Conservation (phyloP, 2,329 filamentous ascomycete genomes). For the Stagonosporopsis rhizophila region DNA sequence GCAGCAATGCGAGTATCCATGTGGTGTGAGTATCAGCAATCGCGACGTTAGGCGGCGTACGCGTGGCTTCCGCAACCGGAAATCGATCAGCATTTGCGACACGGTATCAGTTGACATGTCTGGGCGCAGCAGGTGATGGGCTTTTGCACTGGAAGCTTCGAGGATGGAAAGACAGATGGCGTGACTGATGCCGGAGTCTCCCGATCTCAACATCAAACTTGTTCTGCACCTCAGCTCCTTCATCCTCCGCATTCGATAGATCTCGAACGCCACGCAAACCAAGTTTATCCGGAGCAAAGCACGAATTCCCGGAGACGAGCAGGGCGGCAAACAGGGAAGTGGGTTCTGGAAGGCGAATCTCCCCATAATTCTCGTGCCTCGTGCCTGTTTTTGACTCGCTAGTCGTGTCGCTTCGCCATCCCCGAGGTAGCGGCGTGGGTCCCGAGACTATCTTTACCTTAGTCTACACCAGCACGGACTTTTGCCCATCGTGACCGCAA, state of each 20-base stretch:
- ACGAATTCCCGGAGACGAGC: constrained; percentile 17
- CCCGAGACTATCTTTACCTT: constrained; percentile 21
- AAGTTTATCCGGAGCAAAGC: constrained; percentile 19
- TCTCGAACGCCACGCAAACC: constrained; percentile 17
- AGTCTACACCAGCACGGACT: constrained; percentile 21
- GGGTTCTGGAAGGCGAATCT: constrained; percentile 23
- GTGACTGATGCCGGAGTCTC: constrained; percentile 19
- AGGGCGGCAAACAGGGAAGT: constrained; percentile 19
- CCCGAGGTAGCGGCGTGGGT: constrained; percentile 20
- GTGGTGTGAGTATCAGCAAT: constrained; percentile 19
- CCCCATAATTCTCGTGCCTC: constrained; percentile 21
- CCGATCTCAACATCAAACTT: constrained; percentile 22
- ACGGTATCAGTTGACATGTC: constrained; percentile 10
- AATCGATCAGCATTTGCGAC: constrained; percentile 6
- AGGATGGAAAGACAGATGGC: constrained; percentile 9
- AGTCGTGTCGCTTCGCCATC: constrained; percentile 17
- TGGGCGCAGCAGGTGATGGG: constrained; percentile 12
- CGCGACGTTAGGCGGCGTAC: neutral
- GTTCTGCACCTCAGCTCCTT: constrained; percentile 13
- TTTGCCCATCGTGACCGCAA: constrained; percentile 16
- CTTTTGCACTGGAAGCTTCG: constrained; percentile 12
- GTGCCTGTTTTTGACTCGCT: constrained; percentile 23
- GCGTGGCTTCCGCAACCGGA: constrained; percentile 4
- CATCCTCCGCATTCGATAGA: constrained; percentile 17
- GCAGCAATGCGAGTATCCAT: neutral